Evolutionary conservation across 305 asterid species (phyloP), one percentile per base, ranked within the genome.

Genomic region (Fraxinus floribunda): DNA sequence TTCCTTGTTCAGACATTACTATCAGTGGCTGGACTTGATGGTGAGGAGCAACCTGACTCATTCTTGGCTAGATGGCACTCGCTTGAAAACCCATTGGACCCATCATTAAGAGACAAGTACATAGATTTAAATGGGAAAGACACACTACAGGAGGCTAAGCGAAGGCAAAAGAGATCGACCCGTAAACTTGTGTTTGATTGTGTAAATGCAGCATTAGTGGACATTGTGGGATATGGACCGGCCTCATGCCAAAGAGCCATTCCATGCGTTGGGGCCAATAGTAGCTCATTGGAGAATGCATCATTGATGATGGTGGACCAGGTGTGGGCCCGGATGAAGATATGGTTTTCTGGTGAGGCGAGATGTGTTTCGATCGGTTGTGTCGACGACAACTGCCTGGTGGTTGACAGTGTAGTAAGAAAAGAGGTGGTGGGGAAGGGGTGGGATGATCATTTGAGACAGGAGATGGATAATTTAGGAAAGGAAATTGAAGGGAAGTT

Each of bases 171-270:
- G 83, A 87, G 99, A 85, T 93, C 97, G 74, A 88, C 85, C 78
- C 93, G 89, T 36, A 95, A 92, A 87, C 97, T 95, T 16, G 92
- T 91, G 76, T 95, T 94, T 38, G 99, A 95, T 76, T 92, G 95
- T 80, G 94, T 93, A 34, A 95, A 93, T 75, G 89, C 88, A 78
- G 91, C 88, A 5, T 68, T 95, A 80, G 85, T 92, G 52, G 99
- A 92, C 34, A 88, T 92, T 4, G 81, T 89, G 66, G 92, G 90
- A 39, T 79, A 86, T 77, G 89, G 90, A 74, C 72, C 89, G 44
- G 90, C 82, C 30, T 70, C 87, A 52, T 84, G 92, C 88, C 94
- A 83, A 80, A 83, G 85, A 80, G 81, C 89, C 77, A 71, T 71
- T n/a, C 76, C 76, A 32, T 71, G 26, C 44, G 5, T 7, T 71